Evolutionary conservation across 179 eudicot genomes (phyloP).

Genomic region (Sideroxylon spinosum): DNA sequence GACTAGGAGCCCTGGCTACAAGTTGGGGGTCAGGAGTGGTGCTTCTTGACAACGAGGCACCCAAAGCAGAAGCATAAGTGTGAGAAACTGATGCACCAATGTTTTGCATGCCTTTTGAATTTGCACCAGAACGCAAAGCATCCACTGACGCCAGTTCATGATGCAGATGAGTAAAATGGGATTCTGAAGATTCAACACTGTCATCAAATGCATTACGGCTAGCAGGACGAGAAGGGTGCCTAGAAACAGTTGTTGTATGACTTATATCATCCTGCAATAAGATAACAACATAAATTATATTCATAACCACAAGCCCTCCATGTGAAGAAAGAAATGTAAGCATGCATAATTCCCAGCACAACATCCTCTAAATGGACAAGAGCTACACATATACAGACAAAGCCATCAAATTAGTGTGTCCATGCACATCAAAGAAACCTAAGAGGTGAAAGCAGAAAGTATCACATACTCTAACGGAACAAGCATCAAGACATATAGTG

Average conservation of each 20-base stretch:
- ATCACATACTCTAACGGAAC: too few relatives aligned
- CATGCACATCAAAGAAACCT: neutral
- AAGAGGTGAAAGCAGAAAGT: neutral
- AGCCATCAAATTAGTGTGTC: neutral
- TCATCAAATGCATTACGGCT: constrained; percentile 70
- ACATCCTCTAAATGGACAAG: neutral
- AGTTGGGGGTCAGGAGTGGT: constrained; percentile 77
- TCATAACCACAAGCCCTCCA: neutral
- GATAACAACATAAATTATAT: neutral
- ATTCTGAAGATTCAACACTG: constrained; percentile 49
- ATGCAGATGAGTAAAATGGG: constrained; percentile 49
- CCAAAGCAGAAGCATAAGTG: constrained; percentile 74
- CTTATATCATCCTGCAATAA: constrained; percentile 53
- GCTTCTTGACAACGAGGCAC: constrained; percentile 73
- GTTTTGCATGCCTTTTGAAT: constrained; percentile 35
- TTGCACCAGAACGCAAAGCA: constrained; percentile 28
- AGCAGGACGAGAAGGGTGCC: constrained; percentile 75
- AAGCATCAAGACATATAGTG: too few relatives aligned
- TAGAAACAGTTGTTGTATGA: constrained; percentile 51
- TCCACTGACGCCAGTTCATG: constrained; percentile 35
- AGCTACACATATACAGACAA: neutral
- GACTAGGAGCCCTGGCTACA: constrained; percentile 61
- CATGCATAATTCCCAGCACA: neutral
- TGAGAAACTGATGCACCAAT: constrained; percentile 44
- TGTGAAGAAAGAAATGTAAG: neutral